These are phyloP conservation scores for Pseudogymnoascus sp. DNA, from an alignment of 2,329 filamentous ascomycete species.

Conservation along the genomic window DNA sequence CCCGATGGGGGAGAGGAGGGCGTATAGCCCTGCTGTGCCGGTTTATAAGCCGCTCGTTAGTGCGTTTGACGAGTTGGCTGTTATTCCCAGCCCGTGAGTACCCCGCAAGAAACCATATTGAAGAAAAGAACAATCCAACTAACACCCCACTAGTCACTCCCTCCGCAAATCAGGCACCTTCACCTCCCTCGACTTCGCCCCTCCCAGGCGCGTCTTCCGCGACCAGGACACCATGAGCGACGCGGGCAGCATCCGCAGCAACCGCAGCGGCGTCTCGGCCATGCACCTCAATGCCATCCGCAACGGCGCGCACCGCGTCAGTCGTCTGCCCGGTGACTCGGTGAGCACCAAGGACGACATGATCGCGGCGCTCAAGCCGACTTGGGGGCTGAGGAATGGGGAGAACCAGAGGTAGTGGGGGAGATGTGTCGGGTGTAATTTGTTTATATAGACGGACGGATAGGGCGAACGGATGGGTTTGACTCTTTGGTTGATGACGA, in stretches of 20 bases:
- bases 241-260: conserved; percentile 57
- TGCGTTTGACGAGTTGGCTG: conserved; percentile 76
- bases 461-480: too few relatives aligned
- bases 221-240: conserved; percentile 50
- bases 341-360: conserved; percentile 59
- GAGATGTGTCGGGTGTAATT: too few relatives aligned
- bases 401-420: too few relatives aligned
- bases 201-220: conserved; percentile 65
- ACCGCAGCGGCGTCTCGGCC: conserved; percentile 53
- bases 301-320: conserved; percentile 61
- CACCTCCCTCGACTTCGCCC: conserved; percentile 72
- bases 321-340: conserved; percentile 54
- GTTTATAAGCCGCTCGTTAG: conserved; percentile 71
- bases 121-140: conserved; percentile 16
- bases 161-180: conserved; percentile 73
- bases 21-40: conserved; percentile 67
- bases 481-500: too few relatives aligned
- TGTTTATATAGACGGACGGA: too few relatives aligned
- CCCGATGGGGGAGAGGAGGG: conserved; percentile 53
- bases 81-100: conserved; percentile 85
- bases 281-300: conserved; percentile 52
- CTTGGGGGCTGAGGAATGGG: conserved; percentile 28
- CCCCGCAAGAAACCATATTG: not conserved
- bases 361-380: conserved; percentile 33
- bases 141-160: conserved; percentile 44